Base-by-base conservation (phyloP, 495 filamentous ascomycete genomes). In the Aspergillus haitiensis region DNA sequence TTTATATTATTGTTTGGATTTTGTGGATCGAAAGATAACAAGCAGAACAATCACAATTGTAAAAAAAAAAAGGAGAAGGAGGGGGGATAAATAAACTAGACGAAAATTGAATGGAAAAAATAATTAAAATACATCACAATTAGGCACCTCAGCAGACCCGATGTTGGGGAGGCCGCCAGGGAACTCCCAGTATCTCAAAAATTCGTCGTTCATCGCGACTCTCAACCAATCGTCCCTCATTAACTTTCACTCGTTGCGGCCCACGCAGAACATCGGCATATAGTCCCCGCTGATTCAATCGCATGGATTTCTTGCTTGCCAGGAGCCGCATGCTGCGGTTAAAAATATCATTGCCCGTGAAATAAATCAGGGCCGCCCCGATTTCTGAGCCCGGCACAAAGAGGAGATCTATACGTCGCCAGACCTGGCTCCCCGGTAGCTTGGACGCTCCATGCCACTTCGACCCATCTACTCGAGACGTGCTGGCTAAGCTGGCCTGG, bases 321-420 rank as follows among this genome's bases (percentile, higher is more conserved):
- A 97, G 75, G 10, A 97, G 72, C 62, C 94, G 73, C 72, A 97
- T 83, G 56, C 90, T 94, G 33, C 93, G 80, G 66, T 98, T 98
- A 76, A 98, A 98, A 51, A 97, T 92, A 67, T 97, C 93, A 65
- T 96, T 95, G 2, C 94, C 94, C 0, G 94, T 97, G 64, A 97
- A 98, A 67, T 98, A 98, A 52, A 98, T 82, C 66, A 97, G 69
- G 2, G 94, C 93, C 1, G 94, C 94, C 3, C 94, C 94, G 42
- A 93, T 77, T 73, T 97, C 86, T 0, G 81, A 78, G 60, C 86
- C 84, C 0, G 92, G 92, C 11, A 97, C 94, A 13, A 96, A 81
- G 0, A 98, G 78, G 33, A 97, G 83, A 68, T 98, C 94, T 59
- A 97, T 88, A 2, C 92, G 82, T 21, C 92, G 82, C 92, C 91